Evolutionary conservation across 2,329 filamentous ascomycete genomes (phyloP), one percentile per base, ranked within the genome.

Genomic region (Cryphonectria radicalis): DNA sequence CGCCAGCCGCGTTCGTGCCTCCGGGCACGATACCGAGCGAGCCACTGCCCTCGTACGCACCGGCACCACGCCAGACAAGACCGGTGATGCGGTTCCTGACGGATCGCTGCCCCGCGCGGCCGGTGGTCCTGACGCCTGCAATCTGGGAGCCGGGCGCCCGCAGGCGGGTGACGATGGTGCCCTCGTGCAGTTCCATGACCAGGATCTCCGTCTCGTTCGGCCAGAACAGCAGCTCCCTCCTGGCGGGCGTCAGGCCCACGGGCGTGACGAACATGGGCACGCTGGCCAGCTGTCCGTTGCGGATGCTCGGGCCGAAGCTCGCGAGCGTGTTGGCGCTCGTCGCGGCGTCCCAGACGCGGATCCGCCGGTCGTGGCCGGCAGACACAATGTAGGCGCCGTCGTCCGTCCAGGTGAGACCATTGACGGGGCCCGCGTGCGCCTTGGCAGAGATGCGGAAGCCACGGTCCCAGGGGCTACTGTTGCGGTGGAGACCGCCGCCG

Each of bases 291-390:
- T 87, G 90, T 74, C 83, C 86, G 79, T 98, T 98, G 76, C 91
- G 91, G 57, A 98, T 86, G 40, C 90, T 86, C 0, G 95, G 93
- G 0, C 94, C 94, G 78, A 98, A 98, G 79, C 92, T 95, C 0
- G 92, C 93, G 7, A 98, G 88, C 0, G 93, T 97, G 79, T 98
- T 98, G 25, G 92, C 92, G 2, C 94, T 94, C 0, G 89, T 93
- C 0, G 86, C 86, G 1, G 92, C 89, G 78, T 97, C 88, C 95
- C 95, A 98, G 1, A 98, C 93, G 5, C 95, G 89, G 73, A 98
- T 91, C 11, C 92, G 89, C 65, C 93, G 87, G 79, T 98, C 96
- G 71, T 97, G 92, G 0, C 94, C 95, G 1, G 93, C 88, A 0
- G 92, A 94, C 17, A 98, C 85, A 25, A 98, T 85, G 78, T 92